Evolutionary conservation across 331 rosid species (phyloP), one percentile per base, ranked within the genome.

Genomic region (Rhamnella rubrinervis): DNA sequence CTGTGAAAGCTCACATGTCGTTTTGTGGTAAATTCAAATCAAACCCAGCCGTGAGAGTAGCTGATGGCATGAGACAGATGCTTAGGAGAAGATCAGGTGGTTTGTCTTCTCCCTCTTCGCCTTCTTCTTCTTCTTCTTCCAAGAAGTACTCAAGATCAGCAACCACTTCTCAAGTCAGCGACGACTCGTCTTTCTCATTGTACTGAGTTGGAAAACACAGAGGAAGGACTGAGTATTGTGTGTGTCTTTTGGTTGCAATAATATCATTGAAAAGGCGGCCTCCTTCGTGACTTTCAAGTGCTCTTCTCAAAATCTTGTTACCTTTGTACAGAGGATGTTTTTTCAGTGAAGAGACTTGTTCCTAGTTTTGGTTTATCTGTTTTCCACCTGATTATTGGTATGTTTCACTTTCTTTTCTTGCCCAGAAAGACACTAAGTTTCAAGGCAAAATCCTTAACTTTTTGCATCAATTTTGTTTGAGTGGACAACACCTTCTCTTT

Each of bases 1-100:
- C 99, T 58, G 80, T 95, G 75, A 86, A 84, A 41, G 99, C 99
- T 66, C 99, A 95, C 90, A 95, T 91, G 97, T 87, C 93, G n/a
- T 95, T 95, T 80, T 95, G 99, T 63, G 78, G 96, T 5, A 95
- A 95, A 78, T 84, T 89, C 81, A 87, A 87, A 69, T 81, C 99
- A 0, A 95, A 95, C 66, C 99, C 99, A 7, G 99, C 99, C 0
- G 88, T 87, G 70, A 78, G 89, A 66, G 99, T 95, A 0, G 95
- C 99, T 5, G 99, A 95, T 59, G 99, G 99, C 20, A 95, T 95
- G 96, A 89, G 97, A 74, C 96, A 90, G 86, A 91, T 95, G 85
- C 92, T 95, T 1, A 76, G 99, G 71, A 84, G 96, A 77, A 87
- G 97, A 63, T 95, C 99, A 13, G 80, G 79, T 9, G 89, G 86